These are phyloP conservation scores for Aurinia saxatilis DNA, from an alignment of 345 rosid genomes.

Conservation along the genomic window DNA sequence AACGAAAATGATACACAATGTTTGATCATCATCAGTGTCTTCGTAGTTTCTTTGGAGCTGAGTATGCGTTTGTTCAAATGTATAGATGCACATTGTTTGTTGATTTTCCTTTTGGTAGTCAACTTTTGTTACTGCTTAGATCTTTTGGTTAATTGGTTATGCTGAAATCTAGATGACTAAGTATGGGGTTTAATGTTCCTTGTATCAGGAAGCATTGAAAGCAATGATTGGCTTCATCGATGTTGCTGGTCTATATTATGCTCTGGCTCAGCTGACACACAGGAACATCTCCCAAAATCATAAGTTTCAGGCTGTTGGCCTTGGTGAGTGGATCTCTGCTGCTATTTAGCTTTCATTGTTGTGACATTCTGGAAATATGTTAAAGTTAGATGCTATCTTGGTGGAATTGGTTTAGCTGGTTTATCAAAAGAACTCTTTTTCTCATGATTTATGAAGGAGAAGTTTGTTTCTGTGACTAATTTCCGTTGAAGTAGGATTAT, in stretches of 20 bases:
- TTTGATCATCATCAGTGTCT: not conserved
- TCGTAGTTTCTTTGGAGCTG: not conserved
- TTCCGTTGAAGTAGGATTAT: not conserved
- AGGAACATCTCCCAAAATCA: slow-evolving; percentile 95
- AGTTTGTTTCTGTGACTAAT: not conserved
- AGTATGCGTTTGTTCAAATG: not conserved
- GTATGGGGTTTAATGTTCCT: not conserved
- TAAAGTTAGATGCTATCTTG: not conserved
- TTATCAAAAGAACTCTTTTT: no score
- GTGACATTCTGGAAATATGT: not conserved
- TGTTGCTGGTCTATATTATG: slow-evolving; percentile 93
- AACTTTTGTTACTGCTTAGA: not conserved
- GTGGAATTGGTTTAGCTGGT: not conserved
- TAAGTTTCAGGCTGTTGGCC: slow-evolving; percentile 96
- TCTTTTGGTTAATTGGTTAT: no score
- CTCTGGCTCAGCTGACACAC: slow-evolving; percentile 87
- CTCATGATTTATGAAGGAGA: not conserved
- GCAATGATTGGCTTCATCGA: slow-evolving; percentile 91
- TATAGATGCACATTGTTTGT: no score
- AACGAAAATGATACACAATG: not conserved
- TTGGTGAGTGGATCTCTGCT: slow-evolving; percentile 44
- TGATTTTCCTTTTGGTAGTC: no score
- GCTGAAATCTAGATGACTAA: slow-evolving; percentile 1
- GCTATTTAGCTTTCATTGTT: not conserved
- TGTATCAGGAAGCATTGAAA: slow-evolving; percentile 75